Percentiles rank a stretch among this genome's conserved stretches.
These are phyloP conservation scores for Pseudogymnoascus sp. DNA, from an alignment of 2,329 filamentous ascomycete species.

Conservation along the genomic window DNA sequence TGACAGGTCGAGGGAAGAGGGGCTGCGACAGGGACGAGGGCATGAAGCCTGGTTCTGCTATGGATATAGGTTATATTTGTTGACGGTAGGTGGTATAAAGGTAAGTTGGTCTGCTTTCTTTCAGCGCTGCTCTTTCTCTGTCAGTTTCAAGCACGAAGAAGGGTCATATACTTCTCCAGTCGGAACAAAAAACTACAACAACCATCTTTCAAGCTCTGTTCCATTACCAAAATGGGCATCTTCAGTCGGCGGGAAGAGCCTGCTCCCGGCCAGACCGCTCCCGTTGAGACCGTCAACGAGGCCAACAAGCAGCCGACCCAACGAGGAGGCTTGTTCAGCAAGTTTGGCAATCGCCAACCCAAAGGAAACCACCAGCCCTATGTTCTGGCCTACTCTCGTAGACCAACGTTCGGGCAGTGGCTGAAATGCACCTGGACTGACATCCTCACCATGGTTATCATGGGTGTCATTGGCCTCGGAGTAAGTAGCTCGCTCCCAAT, in stretches of 20 bases:
- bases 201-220: background rate
- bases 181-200: background rate
- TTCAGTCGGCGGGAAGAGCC: slow-evolving; percentile 15
- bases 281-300: slow-evolving; percentile 5
- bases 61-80: background rate
- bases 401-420: slow-evolving; percentile 61
- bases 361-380: background rate
- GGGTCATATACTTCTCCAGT: background rate
- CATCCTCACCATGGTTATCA: slow-evolving; percentile 55
- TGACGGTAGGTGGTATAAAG: slow-evolving; percentile 1
- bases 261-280: background rate
- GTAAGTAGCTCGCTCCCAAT: slow-evolving; percentile 35
- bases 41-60: background rate
- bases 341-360: background rate
- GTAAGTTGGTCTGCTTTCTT: background rate
- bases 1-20: background rate
- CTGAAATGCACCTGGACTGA: slow-evolving; percentile 59
- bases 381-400: slow-evolving; percentile 13
- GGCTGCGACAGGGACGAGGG: background rate
- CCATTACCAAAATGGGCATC: slow-evolving; percentile 18
- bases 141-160: background rate
- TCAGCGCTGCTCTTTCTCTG: background rate
- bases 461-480: slow-evolving; percentile 60
- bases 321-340: background rate
- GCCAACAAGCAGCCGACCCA: slow-evolving; percentile 4